A percentile compares a stretch with the other conserved stretches of the same genome.
Conservation (phyloP, 2,329 filamentous ascomycete genomes). For the Pseudogymnoascus sp. region DNA sequence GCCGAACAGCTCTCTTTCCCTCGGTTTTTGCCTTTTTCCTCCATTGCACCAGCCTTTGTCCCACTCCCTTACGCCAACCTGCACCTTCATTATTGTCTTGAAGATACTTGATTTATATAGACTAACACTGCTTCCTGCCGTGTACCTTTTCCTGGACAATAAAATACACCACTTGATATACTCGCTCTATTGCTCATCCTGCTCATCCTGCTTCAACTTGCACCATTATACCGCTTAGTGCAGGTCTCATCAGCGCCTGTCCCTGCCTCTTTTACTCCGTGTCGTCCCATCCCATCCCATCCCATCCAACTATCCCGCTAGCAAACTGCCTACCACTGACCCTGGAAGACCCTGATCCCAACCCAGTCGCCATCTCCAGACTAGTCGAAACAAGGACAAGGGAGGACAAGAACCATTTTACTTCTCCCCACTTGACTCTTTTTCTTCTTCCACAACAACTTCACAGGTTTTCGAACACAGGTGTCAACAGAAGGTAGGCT, state of each 20-base stretch:
- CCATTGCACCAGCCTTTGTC: background rate
- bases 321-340: background rate
- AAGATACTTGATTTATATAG: background rate
- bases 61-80: background rate
- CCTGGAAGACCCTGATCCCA: constrained; percentile 1
- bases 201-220: background rate
- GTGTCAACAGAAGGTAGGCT: background rate
- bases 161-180: background rate
- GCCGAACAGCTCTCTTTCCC: background rate
- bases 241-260: background rate
- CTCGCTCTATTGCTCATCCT: background rate
- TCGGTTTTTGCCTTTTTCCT: background rate
- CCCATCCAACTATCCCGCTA: too few species aligned
- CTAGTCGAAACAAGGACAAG: constrained; percentile 3
- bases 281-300: background rate
- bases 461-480: background rate
- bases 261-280: background rate
- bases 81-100: background rate
- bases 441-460: background rate
- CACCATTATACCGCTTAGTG: background rate
- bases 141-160: background rate
- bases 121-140: background rate
- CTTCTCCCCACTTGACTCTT: background rate
- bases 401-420: background rate
- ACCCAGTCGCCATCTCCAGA: background rate